Percentiles rank a stretch among this genome's conserved stretches.
phyloP scores from a whole-genome alignment of 495 filamentous ascomycete species.

The Aspergillus leporis region DNA sequence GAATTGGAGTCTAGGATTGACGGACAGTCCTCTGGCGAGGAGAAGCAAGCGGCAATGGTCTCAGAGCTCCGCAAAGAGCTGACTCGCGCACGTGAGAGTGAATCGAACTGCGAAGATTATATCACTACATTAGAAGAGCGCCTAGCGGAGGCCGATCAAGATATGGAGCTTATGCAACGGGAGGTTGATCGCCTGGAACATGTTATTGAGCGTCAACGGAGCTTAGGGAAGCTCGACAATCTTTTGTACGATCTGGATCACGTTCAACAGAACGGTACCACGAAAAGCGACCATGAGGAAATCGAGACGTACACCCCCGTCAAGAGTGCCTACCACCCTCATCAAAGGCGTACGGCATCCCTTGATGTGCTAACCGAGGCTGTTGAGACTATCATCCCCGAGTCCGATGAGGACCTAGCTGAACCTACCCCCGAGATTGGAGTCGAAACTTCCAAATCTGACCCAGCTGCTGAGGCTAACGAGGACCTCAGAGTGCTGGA shows the following conservation, averaged over 20 bases:
- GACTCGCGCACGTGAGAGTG: conserved; percentile 83
- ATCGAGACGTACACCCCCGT: conserved; percentile 21
- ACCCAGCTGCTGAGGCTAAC: conserved; percentile 24
- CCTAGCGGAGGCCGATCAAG: conserved; percentile 92
- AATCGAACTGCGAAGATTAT: conserved; percentile 88
- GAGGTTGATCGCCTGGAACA: conserved; percentile 93
- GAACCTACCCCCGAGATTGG: conserved; percentile 52
- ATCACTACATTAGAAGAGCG: conserved; percentile 96
- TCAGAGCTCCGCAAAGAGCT: conserved; percentile 90
- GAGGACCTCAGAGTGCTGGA: conserved; percentile 38
- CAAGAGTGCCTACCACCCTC: conserved; percentile 25
- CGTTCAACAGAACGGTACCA: conserved; percentile 62
- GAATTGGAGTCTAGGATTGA: conserved; percentile 88
- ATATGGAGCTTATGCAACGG: conserved; percentile 93
- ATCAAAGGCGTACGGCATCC: conserved; percentile 41
- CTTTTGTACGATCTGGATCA: conserved; percentile 88
- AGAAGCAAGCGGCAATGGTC: conserved; percentile 83
- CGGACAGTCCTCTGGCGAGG: conserved; percentile 86
- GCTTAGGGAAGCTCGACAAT: conserved; percentile 90
- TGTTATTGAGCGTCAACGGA: conserved; percentile 92
- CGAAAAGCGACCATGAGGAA: conserved; percentile 35
- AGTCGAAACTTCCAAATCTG: conserved; percentile 30
- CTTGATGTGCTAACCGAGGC: conserved; percentile 52
- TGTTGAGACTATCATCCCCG: conserved; percentile 52
- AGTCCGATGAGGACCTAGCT: conserved; percentile 49